Evolutionary conservation across 2,329 filamentous ascomycete genomes (phyloP).

Genomic region (Colletotrichum godetiae): DNA sequence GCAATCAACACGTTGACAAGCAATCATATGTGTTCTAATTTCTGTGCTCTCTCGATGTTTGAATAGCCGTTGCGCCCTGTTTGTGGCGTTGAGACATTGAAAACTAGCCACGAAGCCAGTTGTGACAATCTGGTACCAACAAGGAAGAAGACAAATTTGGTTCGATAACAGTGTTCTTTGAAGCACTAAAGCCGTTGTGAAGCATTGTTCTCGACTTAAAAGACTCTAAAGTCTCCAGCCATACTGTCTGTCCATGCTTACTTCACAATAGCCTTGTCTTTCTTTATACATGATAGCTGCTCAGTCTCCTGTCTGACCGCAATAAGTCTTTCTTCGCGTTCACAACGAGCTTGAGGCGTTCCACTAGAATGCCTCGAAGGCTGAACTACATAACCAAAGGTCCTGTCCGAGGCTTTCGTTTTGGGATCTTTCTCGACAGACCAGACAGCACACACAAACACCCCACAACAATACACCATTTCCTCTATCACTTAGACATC

Average conservation of each 20-base stretch:
- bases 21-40: neutral
- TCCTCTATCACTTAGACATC: neutral
- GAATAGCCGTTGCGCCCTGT: neutral
- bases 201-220: neutral
- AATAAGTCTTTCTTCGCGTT: neutral
- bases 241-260: neutral
- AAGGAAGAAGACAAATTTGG: neutral
- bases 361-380: neutral
- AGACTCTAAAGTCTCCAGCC: neutral
- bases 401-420: neutral
- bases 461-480: neutral
- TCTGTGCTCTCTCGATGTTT: neutral
- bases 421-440: neutral
- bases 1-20: conserved; percentile 28
- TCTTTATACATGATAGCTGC: neutral
- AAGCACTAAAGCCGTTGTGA: neutral
- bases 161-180: neutral
- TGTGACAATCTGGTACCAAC: neutral
- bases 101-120: neutral
- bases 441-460: neutral
- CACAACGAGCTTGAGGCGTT: no score
- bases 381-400: neutral
- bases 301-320: neutral
- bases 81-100: neutral
- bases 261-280: neutral